Evolutionary conservation across 495 filamentous ascomycete species (phyloP).

Genomic region (Talaromyces adpressus): DNA sequence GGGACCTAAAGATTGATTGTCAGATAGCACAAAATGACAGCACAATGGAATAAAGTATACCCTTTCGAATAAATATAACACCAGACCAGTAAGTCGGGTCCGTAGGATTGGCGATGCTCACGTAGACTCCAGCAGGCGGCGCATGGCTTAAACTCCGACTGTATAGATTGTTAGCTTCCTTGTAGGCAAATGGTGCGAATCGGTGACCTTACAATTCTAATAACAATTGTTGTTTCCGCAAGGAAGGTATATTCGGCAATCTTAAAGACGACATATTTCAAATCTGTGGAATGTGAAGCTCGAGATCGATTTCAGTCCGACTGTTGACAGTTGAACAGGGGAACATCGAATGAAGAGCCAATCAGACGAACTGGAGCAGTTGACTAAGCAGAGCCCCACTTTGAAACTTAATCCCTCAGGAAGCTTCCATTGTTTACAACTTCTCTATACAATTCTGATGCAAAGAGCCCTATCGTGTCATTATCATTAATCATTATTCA

Average conservation of each 20-base stretch:
- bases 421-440: too few relatives aligned
- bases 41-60: slow-evolving; percentile 29
- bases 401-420: background rate
- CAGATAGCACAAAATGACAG: background rate
- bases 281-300: background rate
- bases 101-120: slow-evolving; percentile 67
- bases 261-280: slow-evolving; percentile 32
- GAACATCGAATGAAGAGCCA: background rate
- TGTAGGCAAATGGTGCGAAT: background rate
- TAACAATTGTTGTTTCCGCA: slow-evolving; percentile 60
- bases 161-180: slow-evolving; percentile 8
- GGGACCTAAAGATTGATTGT: slow-evolving; percentile 50
- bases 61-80: slow-evolving; percentile 84
- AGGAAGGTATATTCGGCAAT: slow-evolving; percentile 37
- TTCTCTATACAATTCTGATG: too few relatives aligned
- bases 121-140: slow-evolving; percentile 77
- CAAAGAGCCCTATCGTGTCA: background rate
- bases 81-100: slow-evolving; percentile 78
- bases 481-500: background rate
- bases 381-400: background rate
- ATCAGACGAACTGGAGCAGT: background rate
- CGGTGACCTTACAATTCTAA: slow-evolving; percentile 60
- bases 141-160: slow-evolving; percentile 77
- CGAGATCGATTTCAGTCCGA: background rate
- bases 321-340: background rate